These are phyloP conservation scores for Nissolia schottii DNA, from an alignment of 306 rosid species.

Conservation along the genomic window DNA sequence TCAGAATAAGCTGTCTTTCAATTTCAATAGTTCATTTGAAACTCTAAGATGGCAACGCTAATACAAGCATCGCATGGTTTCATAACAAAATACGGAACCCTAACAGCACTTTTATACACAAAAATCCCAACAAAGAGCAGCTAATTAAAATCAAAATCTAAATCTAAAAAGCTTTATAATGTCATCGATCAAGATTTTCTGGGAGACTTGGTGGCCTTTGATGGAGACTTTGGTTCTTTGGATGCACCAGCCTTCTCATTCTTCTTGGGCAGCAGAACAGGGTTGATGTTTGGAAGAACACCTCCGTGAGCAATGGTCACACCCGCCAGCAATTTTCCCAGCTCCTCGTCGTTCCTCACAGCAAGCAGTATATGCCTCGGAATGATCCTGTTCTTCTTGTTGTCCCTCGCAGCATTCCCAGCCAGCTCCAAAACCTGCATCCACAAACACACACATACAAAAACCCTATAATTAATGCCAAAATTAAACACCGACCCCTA, in stretches of 20 bases:
- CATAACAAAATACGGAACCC: too few species aligned
- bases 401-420: conserved; percentile 40
- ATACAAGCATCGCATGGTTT: too few species aligned
- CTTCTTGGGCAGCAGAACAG: conserved; percentile 39
- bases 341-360: conserved; percentile 41
- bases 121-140: too few species aligned
- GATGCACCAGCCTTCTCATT: conserved; percentile 6
- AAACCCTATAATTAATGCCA: background rate
- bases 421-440: conserved; percentile 37
- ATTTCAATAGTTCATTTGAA: too few species aligned
- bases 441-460: background rate
- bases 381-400: conserved; percentile 41
- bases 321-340: conserved; percentile 36
- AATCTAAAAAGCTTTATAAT: too few species aligned
- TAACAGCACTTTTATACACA: too few species aligned
- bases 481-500: background rate
- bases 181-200: conserved; percentile 10
- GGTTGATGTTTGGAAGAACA: conserved; percentile 42
- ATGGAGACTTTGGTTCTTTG: conserved; percentile 24
- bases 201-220: conserved; percentile 52
- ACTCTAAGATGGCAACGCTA: too few species aligned
- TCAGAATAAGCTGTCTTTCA: too few species aligned
- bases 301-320: conserved; percentile 41
- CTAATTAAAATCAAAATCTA: too few species aligned
- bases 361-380: conserved; percentile 39